A percentile compares a stretch with the other conserved stretches of the same genome.
Conservation (phyloP, 192 early-diverging fungal genomes). For the Gonapodya sp. region DNA sequence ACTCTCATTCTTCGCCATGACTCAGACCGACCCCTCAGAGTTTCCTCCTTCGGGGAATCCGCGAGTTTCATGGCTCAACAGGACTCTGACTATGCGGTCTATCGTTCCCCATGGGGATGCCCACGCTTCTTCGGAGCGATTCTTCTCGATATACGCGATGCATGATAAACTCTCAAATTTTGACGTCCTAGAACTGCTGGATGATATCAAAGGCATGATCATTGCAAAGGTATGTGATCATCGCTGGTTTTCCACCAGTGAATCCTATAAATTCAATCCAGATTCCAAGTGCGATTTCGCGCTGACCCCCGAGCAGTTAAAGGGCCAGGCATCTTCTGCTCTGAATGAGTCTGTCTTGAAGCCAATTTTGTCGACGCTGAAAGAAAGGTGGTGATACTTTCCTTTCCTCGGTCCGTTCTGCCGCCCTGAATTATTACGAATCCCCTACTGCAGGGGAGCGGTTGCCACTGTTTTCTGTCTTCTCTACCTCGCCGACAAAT, state of each 20-base stretch:
- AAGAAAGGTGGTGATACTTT: neutral
- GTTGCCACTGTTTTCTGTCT: neutral
- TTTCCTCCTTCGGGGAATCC: too few relatives aligned
- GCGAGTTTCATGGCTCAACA: too few relatives aligned
- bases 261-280: too few relatives aligned
- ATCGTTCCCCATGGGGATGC: too few relatives aligned
- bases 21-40: too few relatives aligned
- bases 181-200: neutral
- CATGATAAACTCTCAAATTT: neutral
- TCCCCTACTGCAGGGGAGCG: neutral
- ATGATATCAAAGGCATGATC: neutral
- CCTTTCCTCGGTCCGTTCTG: too few relatives aligned
- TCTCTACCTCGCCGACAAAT: neutral
- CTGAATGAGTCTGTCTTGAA: neutral
- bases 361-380: neutral
- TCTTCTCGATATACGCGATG: too few relatives aligned
- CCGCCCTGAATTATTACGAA: too few relatives aligned
- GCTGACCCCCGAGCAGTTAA: neutral
- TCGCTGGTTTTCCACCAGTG: neutral
- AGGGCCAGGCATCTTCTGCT: neutral
- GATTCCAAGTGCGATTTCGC: neutral
- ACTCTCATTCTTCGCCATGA: too few relatives aligned
- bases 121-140: too few relatives aligned
- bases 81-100: too few relatives aligned
- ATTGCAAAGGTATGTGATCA: neutral